These are phyloP conservation scores for Russula ochroleuca DNA, from an alignment of 768 basidiomycete genomes.

Conservation along the genomic window DNA sequence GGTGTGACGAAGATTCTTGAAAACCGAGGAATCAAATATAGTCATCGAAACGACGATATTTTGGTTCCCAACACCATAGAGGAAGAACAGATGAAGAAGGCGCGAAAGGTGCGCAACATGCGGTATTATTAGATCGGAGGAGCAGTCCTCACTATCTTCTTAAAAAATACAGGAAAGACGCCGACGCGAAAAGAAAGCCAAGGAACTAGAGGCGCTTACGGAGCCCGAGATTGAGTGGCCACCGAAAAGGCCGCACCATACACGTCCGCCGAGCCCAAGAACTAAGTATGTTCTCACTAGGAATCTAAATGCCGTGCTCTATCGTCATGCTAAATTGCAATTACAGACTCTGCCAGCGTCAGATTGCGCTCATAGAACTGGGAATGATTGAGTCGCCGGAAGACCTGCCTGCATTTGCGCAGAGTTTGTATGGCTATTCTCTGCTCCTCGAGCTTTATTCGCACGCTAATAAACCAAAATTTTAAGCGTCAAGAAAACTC, in stretches of 20 bases:
- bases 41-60: constrained; percentile 69
- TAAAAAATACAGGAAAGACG: constrained; percentile 28
- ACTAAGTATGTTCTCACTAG: constrained; percentile 42
- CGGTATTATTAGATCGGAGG: background rate
- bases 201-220: constrained; percentile 27
- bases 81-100: constrained; percentile 53
- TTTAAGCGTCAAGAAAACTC: constrained; percentile 28
- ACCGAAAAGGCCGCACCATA: constrained; percentile 57
- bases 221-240: constrained; percentile 53
- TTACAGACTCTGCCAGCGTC: constrained; percentile 49
- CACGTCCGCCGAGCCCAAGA: constrained; percentile 42
- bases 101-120: constrained; percentile 42
- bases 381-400: constrained; percentile 52
- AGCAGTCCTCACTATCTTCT: background rate
- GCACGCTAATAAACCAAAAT: background rate
- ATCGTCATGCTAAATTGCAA: constrained; percentile 2
- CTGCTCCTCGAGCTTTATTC: background rate
- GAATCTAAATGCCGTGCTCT: too few relatives aligned
- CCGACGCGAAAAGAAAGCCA: constrained; percentile 28
- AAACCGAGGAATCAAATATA: constrained; percentile 63
- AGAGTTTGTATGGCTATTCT: constrained; percentile 52
- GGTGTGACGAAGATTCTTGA: constrained; percentile 53
- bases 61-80: constrained; percentile 65
- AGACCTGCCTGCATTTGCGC: constrained; percentile 56
- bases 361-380: constrained; percentile 57